A percentile compares a stretch with the other conserved stretches of the same genome.
phyloP scores from a whole-genome alignment of 75 land plant genomes.

The Cupressus sempervirens region DNA sequence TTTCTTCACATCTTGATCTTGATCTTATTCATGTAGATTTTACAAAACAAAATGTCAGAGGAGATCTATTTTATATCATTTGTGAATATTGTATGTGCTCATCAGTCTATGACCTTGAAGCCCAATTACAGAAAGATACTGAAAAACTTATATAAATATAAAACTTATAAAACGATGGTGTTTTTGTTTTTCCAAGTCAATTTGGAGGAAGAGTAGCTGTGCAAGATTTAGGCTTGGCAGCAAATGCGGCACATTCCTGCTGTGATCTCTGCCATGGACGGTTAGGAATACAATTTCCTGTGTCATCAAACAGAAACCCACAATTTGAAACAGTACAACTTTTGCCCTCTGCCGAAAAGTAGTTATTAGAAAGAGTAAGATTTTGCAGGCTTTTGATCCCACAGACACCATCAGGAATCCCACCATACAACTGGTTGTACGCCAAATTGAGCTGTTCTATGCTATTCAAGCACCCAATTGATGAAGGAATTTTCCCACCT shows the following conservation, averaged over 20 bases:
- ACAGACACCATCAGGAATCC: slow-evolving; percentile 60
- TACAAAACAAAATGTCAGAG: too few relatives aligned
- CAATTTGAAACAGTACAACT: slow-evolving; percentile 39
- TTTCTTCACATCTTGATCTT: too few relatives aligned
- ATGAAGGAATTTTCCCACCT: slow-evolving; percentile 57
- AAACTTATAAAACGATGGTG: background rate
- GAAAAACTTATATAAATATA: too few relatives aligned
- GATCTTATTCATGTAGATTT: too few relatives aligned
- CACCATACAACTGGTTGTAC: slow-evolving; percentile 65
- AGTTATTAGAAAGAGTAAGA: slow-evolving; percentile 66
- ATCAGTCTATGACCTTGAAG: too few relatives aligned
- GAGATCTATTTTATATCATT: too few relatives aligned
- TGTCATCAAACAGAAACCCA: slow-evolving; percentile 56
- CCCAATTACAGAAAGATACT: too few relatives aligned
- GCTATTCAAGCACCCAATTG: slow-evolving; percentile 42
- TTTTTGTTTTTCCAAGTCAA: slow-evolving; percentile 1
- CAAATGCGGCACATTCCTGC: slow-evolving; percentile 39
- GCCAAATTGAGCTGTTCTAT: slow-evolving; percentile 62
- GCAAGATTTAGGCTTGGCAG: slow-evolving; percentile 6
- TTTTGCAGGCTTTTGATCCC: slow-evolving; percentile 43
- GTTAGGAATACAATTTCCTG: slow-evolving; percentile 73
- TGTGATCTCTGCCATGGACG: slow-evolving; percentile 54
- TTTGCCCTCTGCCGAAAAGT: slow-evolving; percentile 58
- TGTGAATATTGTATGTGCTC: too few relatives aligned
- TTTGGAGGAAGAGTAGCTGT: background rate